Percentiles rank a stretch among this genome's conserved stretches.
Evolutionary conservation across 257 asterid species (phyloP).

Genomic region (Lithospermum erythrorhizon): DNA sequence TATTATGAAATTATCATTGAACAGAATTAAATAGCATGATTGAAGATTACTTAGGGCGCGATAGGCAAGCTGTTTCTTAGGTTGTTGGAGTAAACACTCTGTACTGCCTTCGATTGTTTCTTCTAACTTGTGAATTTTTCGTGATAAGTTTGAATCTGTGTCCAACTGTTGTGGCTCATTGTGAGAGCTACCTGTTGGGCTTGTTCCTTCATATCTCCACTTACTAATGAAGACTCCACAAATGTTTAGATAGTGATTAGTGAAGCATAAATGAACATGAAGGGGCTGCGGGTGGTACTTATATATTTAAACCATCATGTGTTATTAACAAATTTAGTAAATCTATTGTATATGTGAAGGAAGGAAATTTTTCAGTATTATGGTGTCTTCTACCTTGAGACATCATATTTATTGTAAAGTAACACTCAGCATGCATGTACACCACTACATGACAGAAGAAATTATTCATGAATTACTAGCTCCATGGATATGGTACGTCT

Average conservation of each 20-base stretch:
- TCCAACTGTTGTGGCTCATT: constrained; percentile 4
- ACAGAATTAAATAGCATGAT: constrained; percentile 30
- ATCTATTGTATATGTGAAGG: constrained; percentile 4
- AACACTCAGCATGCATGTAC: not conserved
- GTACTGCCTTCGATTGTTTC: not conserved
- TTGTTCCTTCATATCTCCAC: not conserved
- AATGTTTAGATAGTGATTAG: not conserved
- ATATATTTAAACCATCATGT: too few relatives aligned
- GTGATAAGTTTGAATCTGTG: constrained; percentile 1
- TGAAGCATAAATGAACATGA: not conserved
- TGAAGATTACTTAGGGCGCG: constrained; percentile 15
- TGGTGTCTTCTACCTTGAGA: not conserved
- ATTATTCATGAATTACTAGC: too few relatives aligned
- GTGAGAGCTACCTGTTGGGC: not conserved
- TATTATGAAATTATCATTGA: not conserved
- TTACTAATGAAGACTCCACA: not conserved
- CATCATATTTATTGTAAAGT: not conserved
- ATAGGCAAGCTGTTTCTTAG: constrained; percentile 41
- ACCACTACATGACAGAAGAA: too few relatives aligned
- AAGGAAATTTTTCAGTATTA: not conserved
- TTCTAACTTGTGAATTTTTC: not conserved
- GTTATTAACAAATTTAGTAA: too few relatives aligned
- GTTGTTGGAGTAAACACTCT: constrained; percentile 1
- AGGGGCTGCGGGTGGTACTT: not conserved
- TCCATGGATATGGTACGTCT: too few relatives aligned